These are phyloP conservation scores for Lasiodiplodia hormozganensis DNA, from an alignment of 2,329 filamentous ascomycete species.

Conservation along the genomic window DNA sequence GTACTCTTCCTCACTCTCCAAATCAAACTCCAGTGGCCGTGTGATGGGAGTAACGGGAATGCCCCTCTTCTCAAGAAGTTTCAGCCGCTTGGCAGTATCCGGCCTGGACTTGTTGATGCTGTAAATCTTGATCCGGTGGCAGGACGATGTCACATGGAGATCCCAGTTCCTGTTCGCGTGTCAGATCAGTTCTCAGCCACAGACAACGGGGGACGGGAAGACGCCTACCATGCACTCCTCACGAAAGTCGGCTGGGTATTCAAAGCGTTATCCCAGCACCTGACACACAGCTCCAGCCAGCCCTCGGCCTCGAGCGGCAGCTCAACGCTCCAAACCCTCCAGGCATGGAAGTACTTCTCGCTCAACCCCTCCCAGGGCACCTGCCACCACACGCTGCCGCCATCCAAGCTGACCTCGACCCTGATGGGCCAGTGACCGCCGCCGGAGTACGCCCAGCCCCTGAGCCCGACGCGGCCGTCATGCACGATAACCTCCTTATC, in stretches of 20 bases:
- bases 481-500: constrained; percentile 68
- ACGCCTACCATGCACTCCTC: constrained; percentile 49
- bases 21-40: constrained; percentile 57
- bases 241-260: constrained; percentile 55
- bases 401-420: constrained; percentile 69
- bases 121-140: constrained; percentile 67
- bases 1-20: constrained; percentile 60
- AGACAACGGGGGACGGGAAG: neutral
- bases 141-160: constrained; percentile 68
- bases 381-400: constrained; percentile 69
- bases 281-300: constrained; percentile 54
- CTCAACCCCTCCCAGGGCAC: constrained; percentile 67
- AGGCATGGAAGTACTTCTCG: constrained; percentile 68
- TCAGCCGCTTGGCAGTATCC: constrained; percentile 58
- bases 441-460: constrained; percentile 55
- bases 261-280: constrained; percentile 55
- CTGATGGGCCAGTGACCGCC: constrained; percentile 59
- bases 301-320: constrained; percentile 63
- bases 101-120: constrained; percentile 64
- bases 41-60: constrained; percentile 62
- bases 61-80: constrained; percentile 58
- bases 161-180: constrained; percentile 66
- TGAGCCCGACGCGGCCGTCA: constrained; percentile 63
- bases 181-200: constrained; percentile 21
- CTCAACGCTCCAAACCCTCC: constrained; percentile 69